Conservation (phyloP, 1,284 basidiomycete genomes). For the Rhodotorula sp. region DNA sequence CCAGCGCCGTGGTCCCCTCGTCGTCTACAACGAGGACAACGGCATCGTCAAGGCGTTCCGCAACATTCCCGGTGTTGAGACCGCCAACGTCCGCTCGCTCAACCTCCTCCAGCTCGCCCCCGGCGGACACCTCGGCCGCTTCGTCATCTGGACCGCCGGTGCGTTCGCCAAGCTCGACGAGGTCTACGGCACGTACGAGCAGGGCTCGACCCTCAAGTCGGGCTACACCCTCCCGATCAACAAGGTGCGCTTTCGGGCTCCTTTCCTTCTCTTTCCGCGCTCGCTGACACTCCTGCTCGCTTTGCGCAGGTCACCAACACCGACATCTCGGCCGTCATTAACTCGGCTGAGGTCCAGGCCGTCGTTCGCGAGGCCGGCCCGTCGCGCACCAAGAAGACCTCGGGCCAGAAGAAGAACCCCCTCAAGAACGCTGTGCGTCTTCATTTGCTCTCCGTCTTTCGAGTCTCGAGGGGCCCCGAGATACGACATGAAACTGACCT, state of each 20-base stretch:
- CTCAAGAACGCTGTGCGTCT: constrained; percentile 52
- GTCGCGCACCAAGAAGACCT: constrained; percentile 83
- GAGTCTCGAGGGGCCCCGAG: too few relatives aligned
- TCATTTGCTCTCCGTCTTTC: constrained; percentile 52
- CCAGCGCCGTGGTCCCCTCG: constrained; percentile 94
- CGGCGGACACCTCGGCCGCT: constrained; percentile 97
- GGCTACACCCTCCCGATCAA: constrained; percentile 90
- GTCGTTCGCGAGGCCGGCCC: constrained; percentile 78
- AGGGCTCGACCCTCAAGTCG: constrained; percentile 82
- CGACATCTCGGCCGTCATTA: constrained; percentile 64
- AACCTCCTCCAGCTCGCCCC: constrained; percentile 99
- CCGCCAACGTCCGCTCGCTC: constrained; percentile 89
- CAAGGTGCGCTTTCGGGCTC: constrained; percentile 63
- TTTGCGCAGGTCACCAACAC: neutral
- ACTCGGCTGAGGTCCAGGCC: constrained; percentile 88
- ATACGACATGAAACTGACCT: constrained; percentile 35
- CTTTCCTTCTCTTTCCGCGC: neutral
- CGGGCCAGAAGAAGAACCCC: constrained; percentile 99
- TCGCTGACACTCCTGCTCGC: neutral
- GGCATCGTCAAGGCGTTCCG: constrained; percentile 98
- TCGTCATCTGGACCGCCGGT: constrained; percentile 98
- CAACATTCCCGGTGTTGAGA: constrained; percentile 97
- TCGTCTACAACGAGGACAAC: constrained; percentile 97
- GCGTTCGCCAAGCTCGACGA: constrained; percentile 92
- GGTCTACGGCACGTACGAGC: constrained; percentile 91